phyloP scores from a whole-genome alignment of 306 rosid species.

The Medicago truncatula region DNA sequence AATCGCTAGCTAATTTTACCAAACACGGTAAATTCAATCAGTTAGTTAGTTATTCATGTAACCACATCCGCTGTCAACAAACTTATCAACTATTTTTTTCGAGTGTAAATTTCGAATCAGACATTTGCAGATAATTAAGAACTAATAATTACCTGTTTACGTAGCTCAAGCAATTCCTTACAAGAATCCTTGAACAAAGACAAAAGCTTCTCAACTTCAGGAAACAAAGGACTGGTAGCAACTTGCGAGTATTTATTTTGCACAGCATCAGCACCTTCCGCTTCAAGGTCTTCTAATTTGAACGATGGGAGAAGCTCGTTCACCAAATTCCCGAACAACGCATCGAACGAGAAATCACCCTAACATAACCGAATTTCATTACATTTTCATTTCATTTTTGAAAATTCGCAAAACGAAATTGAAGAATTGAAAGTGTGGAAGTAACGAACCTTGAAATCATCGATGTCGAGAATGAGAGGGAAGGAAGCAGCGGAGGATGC shows the following conservation, averaged over 20 bases:
- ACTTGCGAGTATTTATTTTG: constrained; percentile 68
- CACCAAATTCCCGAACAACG: constrained; percentile 90
- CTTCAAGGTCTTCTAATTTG: constrained; percentile 75
- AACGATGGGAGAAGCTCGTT: constrained; percentile 88
- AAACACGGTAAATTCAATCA: too few species aligned
- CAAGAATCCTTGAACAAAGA: constrained; percentile 89
- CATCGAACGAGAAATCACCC: constrained; percentile 98
- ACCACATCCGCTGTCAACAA: too few species aligned
- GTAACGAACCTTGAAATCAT: constrained; percentile 83
- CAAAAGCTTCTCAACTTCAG: constrained; percentile 86
- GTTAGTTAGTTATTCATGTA: too few species aligned
- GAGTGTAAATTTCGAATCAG: background rate
- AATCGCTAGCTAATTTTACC: too few species aligned
- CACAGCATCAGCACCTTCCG: constrained; percentile 65
- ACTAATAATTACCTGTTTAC: constrained; percentile 68
- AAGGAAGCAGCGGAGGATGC: constrained; percentile 61
- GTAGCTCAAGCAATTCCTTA: constrained; percentile 91
- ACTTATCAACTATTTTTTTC: too few species aligned
- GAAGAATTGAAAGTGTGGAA: background rate
- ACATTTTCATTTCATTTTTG: background rate
- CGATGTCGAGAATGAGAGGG: constrained; percentile 87
- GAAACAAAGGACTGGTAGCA: constrained; percentile 69
- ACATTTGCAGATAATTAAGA: constrained; percentile 6
- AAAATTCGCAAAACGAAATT: background rate
- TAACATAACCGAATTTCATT: constrained; percentile 38